phyloP scores from a whole-genome alignment of 371 early-diverging fungal genomes.

The Mortierella sp. region DNA sequence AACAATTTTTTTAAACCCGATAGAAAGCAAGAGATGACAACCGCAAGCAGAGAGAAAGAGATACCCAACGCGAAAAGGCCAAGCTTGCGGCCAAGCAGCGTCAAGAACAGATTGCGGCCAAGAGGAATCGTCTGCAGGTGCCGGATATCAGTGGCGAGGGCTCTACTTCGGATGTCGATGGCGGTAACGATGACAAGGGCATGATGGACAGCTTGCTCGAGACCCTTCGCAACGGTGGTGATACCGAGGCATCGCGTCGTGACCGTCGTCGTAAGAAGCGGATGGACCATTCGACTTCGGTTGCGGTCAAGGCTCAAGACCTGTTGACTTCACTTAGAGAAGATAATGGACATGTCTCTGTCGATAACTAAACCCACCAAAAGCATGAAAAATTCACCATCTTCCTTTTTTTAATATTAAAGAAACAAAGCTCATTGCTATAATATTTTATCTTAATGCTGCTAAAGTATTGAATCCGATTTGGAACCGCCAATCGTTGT shows the following conservation, averaged over 20 bases:
- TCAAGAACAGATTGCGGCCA: slow-evolving; percentile 53
- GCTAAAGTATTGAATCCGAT: slow-evolving; percentile 49
- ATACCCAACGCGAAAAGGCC: slow-evolving; percentile 61
- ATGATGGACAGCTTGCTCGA: slow-evolving; percentile 88
- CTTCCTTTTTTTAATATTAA: slow-evolving; percentile 4
- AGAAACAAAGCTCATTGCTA: neutral
- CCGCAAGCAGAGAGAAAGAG: slow-evolving; percentile 63
- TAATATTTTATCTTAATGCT: neutral
- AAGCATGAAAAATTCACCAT: neutral
- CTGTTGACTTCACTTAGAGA: slow-evolving; percentile 65
- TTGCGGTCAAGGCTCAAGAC: slow-evolving; percentile 79
- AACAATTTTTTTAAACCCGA: no score
- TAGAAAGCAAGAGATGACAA: slow-evolving; percentile 64
- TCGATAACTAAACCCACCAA: neutral
- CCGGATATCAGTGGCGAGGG: slow-evolving; percentile 35
- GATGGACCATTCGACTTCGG: slow-evolving; percentile 60
- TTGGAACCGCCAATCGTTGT: slow-evolving; percentile 37
- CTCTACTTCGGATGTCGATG: slow-evolving; percentile 52
- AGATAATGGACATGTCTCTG: slow-evolving; percentile 17
- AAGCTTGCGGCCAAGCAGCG: slow-evolving; percentile 44
- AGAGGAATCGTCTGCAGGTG: slow-evolving; percentile 44
- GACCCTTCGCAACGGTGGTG: slow-evolving; percentile 79
- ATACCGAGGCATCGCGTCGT: slow-evolving; percentile 72
- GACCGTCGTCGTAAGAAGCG: slow-evolving; percentile 65
- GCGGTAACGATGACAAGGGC: slow-evolving; percentile 75